Conservation (phyloP, 2,329 filamentous ascomycete genomes). For the Hypoxylon sp. region DNA sequence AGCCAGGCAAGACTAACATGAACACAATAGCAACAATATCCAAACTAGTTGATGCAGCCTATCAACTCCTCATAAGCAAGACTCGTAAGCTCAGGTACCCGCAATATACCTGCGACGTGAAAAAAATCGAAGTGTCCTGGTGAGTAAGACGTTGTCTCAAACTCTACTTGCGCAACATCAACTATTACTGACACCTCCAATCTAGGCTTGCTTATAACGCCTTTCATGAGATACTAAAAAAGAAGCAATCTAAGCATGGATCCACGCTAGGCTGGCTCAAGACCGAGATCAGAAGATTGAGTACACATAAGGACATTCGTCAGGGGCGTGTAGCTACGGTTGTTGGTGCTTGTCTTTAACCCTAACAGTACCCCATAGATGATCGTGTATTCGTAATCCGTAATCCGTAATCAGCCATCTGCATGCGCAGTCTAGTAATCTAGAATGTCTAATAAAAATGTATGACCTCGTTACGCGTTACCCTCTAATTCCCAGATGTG, state of each 20-base stretch:
- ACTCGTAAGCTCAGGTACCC: slow-evolving; percentile 55
- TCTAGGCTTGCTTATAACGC: slow-evolving; percentile 73
- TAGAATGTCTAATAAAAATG: slow-evolving; percentile 13
- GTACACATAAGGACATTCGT: slow-evolving; percentile 46
- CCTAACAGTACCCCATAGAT: background rate
- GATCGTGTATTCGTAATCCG: background rate
- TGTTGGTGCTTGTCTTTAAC: background rate
- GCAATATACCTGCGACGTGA: slow-evolving; percentile 67
- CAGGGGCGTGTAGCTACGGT: slow-evolving; percentile 39
- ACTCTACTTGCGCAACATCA: background rate
- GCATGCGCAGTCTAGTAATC: background rate
- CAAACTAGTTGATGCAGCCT: slow-evolving; percentile 71
- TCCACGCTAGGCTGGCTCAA: slow-evolving; percentile 75
- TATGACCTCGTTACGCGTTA: slow-evolving; percentile 2
- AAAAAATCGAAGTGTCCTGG: slow-evolving; percentile 68
- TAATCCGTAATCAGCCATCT: background rate
- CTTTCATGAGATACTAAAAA: slow-evolving; percentile 72
- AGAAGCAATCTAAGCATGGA: slow-evolving; percentile 75
- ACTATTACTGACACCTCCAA: slow-evolving; percentile 19
- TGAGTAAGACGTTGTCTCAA: slow-evolving; percentile 53
- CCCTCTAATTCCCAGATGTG: background rate
- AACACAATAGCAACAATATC: slow-evolving; percentile 65
- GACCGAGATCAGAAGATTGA: slow-evolving; percentile 53
- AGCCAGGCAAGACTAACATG: too few species aligned
- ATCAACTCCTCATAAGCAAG: slow-evolving; percentile 68